A percentile compares a stretch with the other conserved stretches of the same genome.
phyloP scores from a whole-genome alignment of 139 green algal species.

The Protoeuglena noctilucae region DNA sequence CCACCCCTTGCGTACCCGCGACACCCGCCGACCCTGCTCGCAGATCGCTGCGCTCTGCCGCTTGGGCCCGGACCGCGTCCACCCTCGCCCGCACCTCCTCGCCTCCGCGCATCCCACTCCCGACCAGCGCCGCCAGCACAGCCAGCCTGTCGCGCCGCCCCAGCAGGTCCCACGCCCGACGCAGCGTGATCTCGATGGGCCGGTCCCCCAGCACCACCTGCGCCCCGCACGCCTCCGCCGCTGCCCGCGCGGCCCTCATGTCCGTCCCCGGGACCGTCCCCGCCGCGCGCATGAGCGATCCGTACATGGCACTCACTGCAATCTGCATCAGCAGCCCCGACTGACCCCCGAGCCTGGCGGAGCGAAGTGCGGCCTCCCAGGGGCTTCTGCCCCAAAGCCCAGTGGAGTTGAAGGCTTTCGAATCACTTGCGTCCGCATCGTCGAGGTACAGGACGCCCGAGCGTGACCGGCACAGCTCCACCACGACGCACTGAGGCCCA shows the following conservation, averaged over 20 bases:
- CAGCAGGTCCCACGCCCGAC: constrained; percentile 34
- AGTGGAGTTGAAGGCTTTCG: background rate
- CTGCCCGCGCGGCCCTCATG: constrained; percentile 32
- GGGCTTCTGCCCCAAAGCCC: constrained; percentile 13
- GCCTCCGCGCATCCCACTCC: too few species aligned
- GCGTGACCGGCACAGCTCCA: constrained; percentile 55
- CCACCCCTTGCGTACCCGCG: too few species aligned
- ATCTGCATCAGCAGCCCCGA: constrained; percentile 42
- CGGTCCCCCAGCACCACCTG: constrained; percentile 63
- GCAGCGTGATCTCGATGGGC: constrained; percentile 66
- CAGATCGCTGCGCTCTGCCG: too few species aligned
- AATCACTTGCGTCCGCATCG: background rate
- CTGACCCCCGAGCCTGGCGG: constrained; percentile 35
- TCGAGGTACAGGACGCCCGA: constrained; percentile 25
- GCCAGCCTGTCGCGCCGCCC: constrained; percentile 4
- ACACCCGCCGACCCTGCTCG: too few species aligned
- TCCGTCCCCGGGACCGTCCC: constrained; percentile 29
- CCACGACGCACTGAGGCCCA: constrained; percentile 44
- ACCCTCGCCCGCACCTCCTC: too few species aligned
- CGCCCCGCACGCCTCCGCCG: constrained; percentile 22
- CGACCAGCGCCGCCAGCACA: constrained; percentile 15
- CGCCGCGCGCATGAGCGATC: background rate
- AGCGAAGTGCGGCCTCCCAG: constrained; percentile 21
- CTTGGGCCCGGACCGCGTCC: too few species aligned
- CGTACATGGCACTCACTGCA: constrained; percentile 20